Percentiles rank a stretch among this genome's conserved stretches.
These are phyloP conservation scores for Leccinum barrowsii DNA, from an alignment of 768 basidiomycete genomes.

Conservation along the genomic window DNA sequence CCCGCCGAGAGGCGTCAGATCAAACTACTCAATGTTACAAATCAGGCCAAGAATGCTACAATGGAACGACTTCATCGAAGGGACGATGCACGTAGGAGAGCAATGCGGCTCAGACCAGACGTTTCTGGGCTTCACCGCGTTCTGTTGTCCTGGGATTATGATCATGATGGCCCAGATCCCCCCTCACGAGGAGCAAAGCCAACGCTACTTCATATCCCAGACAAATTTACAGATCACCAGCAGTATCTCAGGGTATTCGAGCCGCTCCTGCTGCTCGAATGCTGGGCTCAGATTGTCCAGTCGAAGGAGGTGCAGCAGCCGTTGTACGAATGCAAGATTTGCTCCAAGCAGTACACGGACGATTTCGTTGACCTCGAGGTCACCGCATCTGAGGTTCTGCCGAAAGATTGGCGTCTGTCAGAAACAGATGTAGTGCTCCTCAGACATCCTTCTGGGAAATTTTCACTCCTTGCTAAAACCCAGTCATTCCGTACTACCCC, in stretches of 20 bases:
- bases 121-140: conserved; percentile 71
- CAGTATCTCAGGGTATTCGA: conserved; percentile 78
- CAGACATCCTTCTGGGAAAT: conserved; percentile 49
- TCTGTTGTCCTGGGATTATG: conserved; percentile 85
- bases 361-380: conserved; percentile 82
- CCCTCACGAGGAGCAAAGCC: conserved; percentile 43
- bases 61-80: conserved; percentile 51
- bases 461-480: conserved; percentile 70
- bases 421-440: conserved; percentile 89
- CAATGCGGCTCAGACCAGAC: conserved; percentile 78
- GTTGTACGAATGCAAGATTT: conserved; percentile 58
- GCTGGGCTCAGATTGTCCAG: conserved; percentile 83
- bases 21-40: conserved; percentile 57
- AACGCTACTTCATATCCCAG: conserved; percentile 48
- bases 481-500: conserved; percentile 41
- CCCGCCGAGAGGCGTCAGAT: conserved; percentile 57
- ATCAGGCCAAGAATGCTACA: conserved; percentile 38
- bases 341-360: conserved; percentile 67
- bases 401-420: conserved; percentile 67
- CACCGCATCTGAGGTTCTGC: conserved; percentile 52
- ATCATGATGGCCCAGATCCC: conserved; percentile 59
- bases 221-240: conserved; percentile 56
- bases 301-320: conserved; percentile 66
- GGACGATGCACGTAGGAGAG: conserved; percentile 57
- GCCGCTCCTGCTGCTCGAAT: conserved; percentile 82